These are phyloP conservation scores for Tubosaeta sp. DNA, from an alignment of 768 basidiomycete genomes.

Conservation along the genomic window DNA sequence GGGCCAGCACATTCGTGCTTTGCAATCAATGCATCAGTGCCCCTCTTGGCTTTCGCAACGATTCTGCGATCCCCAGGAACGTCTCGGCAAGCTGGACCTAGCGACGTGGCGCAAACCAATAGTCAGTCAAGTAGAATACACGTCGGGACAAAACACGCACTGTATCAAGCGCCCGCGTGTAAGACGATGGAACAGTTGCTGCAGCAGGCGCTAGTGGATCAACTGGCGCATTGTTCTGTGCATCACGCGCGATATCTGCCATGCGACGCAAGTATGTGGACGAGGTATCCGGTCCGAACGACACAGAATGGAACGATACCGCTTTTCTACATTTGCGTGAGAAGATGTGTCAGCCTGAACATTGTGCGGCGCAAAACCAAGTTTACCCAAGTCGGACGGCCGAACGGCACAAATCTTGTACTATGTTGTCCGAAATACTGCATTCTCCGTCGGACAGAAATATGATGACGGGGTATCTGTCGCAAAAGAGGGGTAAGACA, in stretches of 20 bases:
- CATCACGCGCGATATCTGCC: slow-evolving; percentile 46
- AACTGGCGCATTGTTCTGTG: slow-evolving; percentile 41
- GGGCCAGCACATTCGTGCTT: background rate
- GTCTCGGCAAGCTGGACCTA: slow-evolving; percentile 55
- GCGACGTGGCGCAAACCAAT: background rate
- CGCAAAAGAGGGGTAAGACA: background rate
- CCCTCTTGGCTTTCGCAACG: slow-evolving; percentile 53
- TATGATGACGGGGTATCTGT: slow-evolving; percentile 28
- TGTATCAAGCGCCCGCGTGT: slow-evolving; percentile 47
- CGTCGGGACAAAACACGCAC: slow-evolving; percentile 23
- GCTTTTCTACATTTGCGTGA: slow-evolving; percentile 37
- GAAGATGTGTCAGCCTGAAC: background rate
- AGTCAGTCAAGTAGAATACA: background rate
- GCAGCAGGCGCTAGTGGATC: slow-evolving; percentile 35
- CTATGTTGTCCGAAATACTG: slow-evolving; percentile 30
- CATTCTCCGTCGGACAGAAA: slow-evolving; percentile 52
- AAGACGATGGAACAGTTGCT: slow-evolving; percentile 41
- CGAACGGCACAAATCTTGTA: slow-evolving; percentile 40
- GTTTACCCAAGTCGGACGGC: slow-evolving; percentile 43
- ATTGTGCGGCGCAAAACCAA: background rate
- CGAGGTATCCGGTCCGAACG: slow-evolving; percentile 40
- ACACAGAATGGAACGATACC: slow-evolving; percentile 56
- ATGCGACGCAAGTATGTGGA: slow-evolving; percentile 40
- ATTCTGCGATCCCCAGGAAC: slow-evolving; percentile 56
- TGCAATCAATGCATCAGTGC: slow-evolving; percentile 35